Percentiles rank a stretch among this genome's conserved stretches.
These are phyloP conservation scores for Suhomyces pyralidae DNA, from an alignment of 805 yeast species.

Conservation along the genomic window DNA sequence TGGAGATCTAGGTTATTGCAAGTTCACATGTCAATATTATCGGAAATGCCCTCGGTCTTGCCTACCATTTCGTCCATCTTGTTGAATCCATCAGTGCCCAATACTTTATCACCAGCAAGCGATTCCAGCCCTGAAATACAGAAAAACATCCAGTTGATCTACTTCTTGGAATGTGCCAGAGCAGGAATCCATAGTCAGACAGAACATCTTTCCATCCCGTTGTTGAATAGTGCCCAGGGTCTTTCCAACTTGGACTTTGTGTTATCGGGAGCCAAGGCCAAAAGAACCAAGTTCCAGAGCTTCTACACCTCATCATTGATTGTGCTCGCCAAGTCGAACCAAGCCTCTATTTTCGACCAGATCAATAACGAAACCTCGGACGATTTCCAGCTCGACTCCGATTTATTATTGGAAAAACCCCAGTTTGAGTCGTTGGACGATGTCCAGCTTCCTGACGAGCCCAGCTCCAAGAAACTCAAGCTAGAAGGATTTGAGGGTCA, in stretches of 20 bases:
- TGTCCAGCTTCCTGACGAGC: conserved; percentile 31
- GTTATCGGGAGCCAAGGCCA: conserved; percentile 85
- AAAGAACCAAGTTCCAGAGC: conserved; percentile 78
- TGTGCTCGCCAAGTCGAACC: conserved; percentile 62
- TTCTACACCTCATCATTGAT: conserved; percentile 70
- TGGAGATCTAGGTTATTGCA: conserved; percentile 73
- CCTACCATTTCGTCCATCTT: conserved; percentile 41
- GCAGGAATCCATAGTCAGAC: conserved; percentile 58
- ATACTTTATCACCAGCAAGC: conserved; percentile 26
- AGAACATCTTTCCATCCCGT: conserved; percentile 58
- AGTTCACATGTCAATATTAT: conserved; percentile 59
- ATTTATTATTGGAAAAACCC: conserved; percentile 73
- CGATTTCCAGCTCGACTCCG: conserved; percentile 65
- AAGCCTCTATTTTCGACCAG: conserved; percentile 21
- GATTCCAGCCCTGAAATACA: conserved; percentile 27
- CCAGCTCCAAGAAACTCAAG: conserved; percentile 38
- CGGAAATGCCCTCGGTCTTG: conserved; percentile 56
- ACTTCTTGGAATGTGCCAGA: conserved; percentile 67
- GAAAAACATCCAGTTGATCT: conserved; percentile 43
- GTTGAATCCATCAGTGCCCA: conserved; percentile 31
- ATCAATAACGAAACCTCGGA: conserved; percentile 43
- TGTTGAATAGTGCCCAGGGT: conserved; percentile 53
- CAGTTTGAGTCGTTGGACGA: conserved; percentile 60
- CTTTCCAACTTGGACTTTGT: conserved; percentile 60
- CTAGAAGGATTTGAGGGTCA: conserved; percentile 29